phyloP scores from a whole-genome alignment of 768 basidiomycete species.

The Asterophora lycoperdoides region DNA sequence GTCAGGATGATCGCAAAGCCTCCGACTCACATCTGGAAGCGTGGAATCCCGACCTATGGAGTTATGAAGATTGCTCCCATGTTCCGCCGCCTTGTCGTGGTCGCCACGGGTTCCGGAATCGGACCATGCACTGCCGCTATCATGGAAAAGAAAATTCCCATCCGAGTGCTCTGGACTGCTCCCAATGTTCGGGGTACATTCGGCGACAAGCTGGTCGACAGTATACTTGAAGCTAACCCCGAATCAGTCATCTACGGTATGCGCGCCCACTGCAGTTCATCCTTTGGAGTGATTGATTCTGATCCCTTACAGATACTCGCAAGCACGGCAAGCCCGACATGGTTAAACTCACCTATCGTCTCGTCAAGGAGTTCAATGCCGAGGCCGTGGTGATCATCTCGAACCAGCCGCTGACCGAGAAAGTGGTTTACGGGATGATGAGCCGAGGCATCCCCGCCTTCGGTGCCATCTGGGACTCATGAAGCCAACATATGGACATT shows the following conservation, averaged over 20 bases:
- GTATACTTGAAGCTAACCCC: conserved; percentile 45
- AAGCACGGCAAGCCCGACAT: too few species aligned
- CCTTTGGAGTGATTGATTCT: conserved; percentile 12
- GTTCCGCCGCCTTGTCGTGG: conserved; percentile 51
- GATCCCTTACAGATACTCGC: conserved; percentile 34
- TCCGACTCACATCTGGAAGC: too few species aligned
- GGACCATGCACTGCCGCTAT: conserved; percentile 56
- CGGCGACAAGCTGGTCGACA: conserved; percentile 54
- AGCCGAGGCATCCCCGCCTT: conserved; percentile 56
- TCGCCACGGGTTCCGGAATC: conserved; percentile 56
- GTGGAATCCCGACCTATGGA: too few species aligned
- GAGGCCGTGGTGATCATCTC: conserved; percentile 57
- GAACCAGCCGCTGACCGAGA: conserved; percentile 52
- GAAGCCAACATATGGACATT: conserved; percentile 13
- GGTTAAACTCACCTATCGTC: conserved; percentile 42
- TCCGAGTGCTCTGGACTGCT: conserved; percentile 55
- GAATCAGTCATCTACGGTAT: conserved; percentile 51
- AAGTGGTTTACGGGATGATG: conserved; percentile 58
- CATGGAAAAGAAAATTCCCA: conserved; percentile 46
- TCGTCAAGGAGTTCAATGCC: conserved; percentile 44
- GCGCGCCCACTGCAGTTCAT: conserved; percentile 11
- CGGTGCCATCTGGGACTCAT: conserved; percentile 54
- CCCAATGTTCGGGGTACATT: conserved; percentile 59
- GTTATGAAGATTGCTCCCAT: too few species aligned
- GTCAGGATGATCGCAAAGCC: too few species aligned